A percentile compares a stretch with the other conserved stretches of the same genome.
phyloP scores from a whole-genome alignment of 176 grass and related monocot species.

The Bromus sterilis region DNA sequence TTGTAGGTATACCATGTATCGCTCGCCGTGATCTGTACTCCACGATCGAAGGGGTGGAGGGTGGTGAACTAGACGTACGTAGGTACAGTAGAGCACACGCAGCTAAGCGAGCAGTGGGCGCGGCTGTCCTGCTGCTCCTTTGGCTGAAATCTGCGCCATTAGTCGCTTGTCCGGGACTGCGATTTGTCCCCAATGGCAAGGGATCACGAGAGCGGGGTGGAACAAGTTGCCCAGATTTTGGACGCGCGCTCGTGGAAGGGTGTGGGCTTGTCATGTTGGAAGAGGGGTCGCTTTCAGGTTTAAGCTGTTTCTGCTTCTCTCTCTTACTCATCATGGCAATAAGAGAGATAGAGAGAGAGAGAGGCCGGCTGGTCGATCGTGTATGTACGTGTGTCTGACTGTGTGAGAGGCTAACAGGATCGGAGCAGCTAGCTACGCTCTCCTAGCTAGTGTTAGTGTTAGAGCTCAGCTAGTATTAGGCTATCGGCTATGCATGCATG shows the following conservation, averaged over 20 bases:
- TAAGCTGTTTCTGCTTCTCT: constrained; percentile 27
- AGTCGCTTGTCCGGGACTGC: constrained; percentile 35
- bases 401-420: constrained; percentile 1
- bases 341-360: background rate
- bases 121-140: constrained; percentile 8
- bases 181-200: constrained; percentile 21
- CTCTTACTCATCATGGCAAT: constrained; percentile 8
- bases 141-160: constrained; percentile 24
- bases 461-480: background rate
- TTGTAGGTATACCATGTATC: constrained; percentile 30
- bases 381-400: background rate
- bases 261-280: constrained; percentile 36
- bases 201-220: constrained; percentile 50
- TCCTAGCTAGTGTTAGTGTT: background rate
- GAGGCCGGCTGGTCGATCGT: background rate
- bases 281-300: constrained; percentile 28
- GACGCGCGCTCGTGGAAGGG: constrained; percentile 30
- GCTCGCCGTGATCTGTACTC: constrained; percentile 17
- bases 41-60: constrained; percentile 21
- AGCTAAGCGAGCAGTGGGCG: constrained; percentile 20
- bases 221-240: constrained; percentile 60
- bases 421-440: background rate
- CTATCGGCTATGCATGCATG: background rate
- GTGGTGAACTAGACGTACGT: background rate
- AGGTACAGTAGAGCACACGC: background rate